phyloP scores from a whole-genome alignment of 805 yeast species.

The Saccharomycodes ludwigii region DNA sequence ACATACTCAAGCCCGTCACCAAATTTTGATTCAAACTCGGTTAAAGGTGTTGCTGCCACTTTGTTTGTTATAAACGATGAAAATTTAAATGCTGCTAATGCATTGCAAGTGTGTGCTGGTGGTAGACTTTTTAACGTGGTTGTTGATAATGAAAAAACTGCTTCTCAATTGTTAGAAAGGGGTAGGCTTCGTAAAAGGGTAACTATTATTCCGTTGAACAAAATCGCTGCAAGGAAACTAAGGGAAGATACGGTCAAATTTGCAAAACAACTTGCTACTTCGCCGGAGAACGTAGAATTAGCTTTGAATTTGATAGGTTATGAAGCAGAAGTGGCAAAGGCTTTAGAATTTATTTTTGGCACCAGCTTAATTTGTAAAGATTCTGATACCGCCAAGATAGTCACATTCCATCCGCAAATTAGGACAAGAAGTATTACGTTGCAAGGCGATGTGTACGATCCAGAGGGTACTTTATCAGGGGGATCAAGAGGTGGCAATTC shows the following conservation, averaged over 20 bases:
- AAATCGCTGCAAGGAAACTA: constrained; percentile 52
- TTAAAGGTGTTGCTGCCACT: constrained; percentile 85
- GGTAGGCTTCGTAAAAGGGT: constrained; percentile 74
- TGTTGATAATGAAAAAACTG: constrained; percentile 78
- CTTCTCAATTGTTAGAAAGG: constrained; percentile 65
- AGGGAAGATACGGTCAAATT: constrained; percentile 38
- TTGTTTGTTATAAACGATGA: constrained; percentile 51
- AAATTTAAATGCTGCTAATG: constrained; percentile 53
- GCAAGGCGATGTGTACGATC: constrained; percentile 92
- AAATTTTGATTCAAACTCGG: constrained; percentile 42
- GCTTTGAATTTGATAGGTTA: constrained; percentile 74
- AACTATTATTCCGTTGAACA: constrained; percentile 85
- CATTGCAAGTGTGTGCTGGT: constrained; percentile 91
- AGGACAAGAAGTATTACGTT: constrained; percentile 75
- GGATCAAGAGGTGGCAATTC: constrained; percentile 58
- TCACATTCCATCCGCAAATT: constrained; percentile 78
- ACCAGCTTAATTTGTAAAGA: constrained; percentile 77
- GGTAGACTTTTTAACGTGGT: constrained; percentile 80
- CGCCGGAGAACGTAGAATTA: constrained; percentile 80
- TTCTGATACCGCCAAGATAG: constrained; percentile 74
- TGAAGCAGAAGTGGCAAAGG: constrained; percentile 55
- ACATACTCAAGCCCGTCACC: constrained; percentile 53
- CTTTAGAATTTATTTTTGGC: constrained; percentile 90
- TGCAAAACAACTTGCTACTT: constrained; percentile 49
- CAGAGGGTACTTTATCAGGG: constrained; percentile 91